Percentiles rank a stretch among this genome's conserved stretches.
phyloP scores from a whole-genome alignment of 768 basidiomycete genomes.

The Suillus subluteus region DNA sequence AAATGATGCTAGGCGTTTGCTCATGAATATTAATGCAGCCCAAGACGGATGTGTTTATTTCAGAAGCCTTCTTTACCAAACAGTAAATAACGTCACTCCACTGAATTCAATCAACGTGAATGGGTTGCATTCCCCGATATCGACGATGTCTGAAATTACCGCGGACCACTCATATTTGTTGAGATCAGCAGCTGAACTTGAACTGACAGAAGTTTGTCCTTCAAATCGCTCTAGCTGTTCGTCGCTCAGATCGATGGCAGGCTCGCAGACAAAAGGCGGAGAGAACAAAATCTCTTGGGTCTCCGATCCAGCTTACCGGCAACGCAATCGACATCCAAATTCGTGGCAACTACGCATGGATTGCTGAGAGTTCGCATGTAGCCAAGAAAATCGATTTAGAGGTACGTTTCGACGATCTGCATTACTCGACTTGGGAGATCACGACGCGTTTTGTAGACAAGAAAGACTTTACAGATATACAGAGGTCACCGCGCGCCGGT shows the following conservation, averaged over 20 bases:
- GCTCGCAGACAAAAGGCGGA: constrained; percentile 75
- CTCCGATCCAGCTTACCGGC: constrained; percentile 75
- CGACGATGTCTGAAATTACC: background rate
- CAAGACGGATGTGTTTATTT: constrained; percentile 12
- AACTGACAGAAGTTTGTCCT: constrained; percentile 29
- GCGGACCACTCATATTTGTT: constrained; percentile 35
- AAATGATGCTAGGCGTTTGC: constrained; percentile 73
- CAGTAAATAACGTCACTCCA: constrained; percentile 1
- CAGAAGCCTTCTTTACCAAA: constrained; percentile 15
- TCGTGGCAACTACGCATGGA: constrained; percentile 72
- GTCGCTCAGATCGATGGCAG: constrained; percentile 38
- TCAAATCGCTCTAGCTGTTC: constrained; percentile 4
- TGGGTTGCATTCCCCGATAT: background rate
- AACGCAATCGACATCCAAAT: constrained; percentile 77
- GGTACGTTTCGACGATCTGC: constrained; percentile 44
- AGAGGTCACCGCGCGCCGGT: constrained; percentile 90
- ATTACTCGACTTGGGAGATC: constrained; percentile 6
- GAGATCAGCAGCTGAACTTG: constrained; percentile 36
- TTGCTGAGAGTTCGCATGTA: constrained; percentile 83
- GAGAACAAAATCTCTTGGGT: constrained; percentile 69
- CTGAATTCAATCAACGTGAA: no score
- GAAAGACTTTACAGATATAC: constrained; percentile 75
- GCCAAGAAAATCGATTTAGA: constrained; percentile 76
- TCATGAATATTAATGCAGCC: constrained; percentile 36
- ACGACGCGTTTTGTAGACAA: constrained; percentile 55